These are phyloP conservation scores for Ophiostoma himal-ulmi DNA, from an alignment of 2,329 filamentous ascomycete genomes.

Conservation along the genomic window DNA sequence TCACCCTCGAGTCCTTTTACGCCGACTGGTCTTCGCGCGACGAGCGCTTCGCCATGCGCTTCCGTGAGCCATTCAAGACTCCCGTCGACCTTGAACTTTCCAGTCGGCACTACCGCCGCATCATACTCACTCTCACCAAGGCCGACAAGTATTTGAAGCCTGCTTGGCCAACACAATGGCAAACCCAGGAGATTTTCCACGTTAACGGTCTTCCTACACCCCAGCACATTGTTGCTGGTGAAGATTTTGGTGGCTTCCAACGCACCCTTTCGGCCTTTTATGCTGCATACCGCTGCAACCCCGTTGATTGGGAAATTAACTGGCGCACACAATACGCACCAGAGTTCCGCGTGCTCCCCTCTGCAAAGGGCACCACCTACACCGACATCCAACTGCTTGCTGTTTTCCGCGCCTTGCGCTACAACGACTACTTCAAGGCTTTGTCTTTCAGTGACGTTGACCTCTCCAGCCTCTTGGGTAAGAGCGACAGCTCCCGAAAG, in stretches of 20 bases:
- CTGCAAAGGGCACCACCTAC: conserved; percentile 38
- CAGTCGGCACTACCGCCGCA: conserved; percentile 49
- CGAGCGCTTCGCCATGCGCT: conserved; percentile 51
- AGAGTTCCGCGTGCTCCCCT: conserved; percentile 48
- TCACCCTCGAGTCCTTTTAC: conserved; percentile 47
- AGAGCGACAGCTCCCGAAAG: conserved; percentile 41
- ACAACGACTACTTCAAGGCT: conserved; percentile 55
- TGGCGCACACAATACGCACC: conserved; percentile 45
- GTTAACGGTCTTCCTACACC: conserved; percentile 48
- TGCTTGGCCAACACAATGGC: conserved; percentile 52
- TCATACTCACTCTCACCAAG: conserved; percentile 50
- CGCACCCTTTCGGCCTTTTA: conserved; percentile 52
- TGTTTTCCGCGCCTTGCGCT: conserved; percentile 50
- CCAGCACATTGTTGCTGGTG: conserved; percentile 49
- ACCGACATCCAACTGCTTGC: conserved; percentile 50
- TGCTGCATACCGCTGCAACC: conserved; percentile 45
- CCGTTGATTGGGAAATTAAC: conserved; percentile 49
- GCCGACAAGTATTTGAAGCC: conserved; percentile 52
- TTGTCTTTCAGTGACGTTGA: conserved; percentile 51
- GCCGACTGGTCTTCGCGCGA: conserved; percentile 48
- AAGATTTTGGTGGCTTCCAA: conserved; percentile 49
- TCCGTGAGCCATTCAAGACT: conserved; percentile 40
- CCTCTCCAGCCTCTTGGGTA: conserved; percentile 39
- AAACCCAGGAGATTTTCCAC: conserved; percentile 46
- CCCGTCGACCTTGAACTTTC: conserved; percentile 41